Evolutionary conservation across 192 early-diverging fungal species (phyloP).

Genomic region (Backusella sp.): DNA sequence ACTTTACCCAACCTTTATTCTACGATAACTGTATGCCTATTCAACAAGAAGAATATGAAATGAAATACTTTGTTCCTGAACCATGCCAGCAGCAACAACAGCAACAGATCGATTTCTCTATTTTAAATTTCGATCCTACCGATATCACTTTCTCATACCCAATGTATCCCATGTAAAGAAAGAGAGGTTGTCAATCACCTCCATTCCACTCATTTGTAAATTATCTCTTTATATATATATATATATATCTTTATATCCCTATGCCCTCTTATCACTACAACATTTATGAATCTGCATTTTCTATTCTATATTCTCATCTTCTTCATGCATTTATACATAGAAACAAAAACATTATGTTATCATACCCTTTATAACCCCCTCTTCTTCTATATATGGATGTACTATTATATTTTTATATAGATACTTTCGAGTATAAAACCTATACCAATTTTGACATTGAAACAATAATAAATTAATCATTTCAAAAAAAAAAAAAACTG

Average conservation of each 20-base stretch:
- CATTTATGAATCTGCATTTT: conserved; percentile 1
- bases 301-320: neutral
- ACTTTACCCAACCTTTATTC: neutral
- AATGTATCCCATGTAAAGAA: conserved; percentile 4
- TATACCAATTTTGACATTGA: neutral
- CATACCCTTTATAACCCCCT: neutral
- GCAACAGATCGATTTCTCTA: neutral
- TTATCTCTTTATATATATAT: neutral
- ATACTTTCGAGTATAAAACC: neutral
- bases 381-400: conserved; percentile 3
- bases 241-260: neutral
- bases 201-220: neutral
- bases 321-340: conserved; percentile 8
- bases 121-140: conserved; percentile 7
- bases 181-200: neutral
- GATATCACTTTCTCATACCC: conserved; percentile 1
- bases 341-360: neutral
- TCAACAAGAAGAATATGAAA: conserved; percentile 1
- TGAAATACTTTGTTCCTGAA: neutral
- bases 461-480: neutral
- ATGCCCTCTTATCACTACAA: neutral
- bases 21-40: neutral
- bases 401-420: neutral
- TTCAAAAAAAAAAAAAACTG: neutral
- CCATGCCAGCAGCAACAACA: neutral